Evolutionary conservation across 2,329 filamentous ascomycete genomes (phyloP), one percentile per base, ranked within the genome.

Genomic region (Mollisia scopiformis): DNA sequence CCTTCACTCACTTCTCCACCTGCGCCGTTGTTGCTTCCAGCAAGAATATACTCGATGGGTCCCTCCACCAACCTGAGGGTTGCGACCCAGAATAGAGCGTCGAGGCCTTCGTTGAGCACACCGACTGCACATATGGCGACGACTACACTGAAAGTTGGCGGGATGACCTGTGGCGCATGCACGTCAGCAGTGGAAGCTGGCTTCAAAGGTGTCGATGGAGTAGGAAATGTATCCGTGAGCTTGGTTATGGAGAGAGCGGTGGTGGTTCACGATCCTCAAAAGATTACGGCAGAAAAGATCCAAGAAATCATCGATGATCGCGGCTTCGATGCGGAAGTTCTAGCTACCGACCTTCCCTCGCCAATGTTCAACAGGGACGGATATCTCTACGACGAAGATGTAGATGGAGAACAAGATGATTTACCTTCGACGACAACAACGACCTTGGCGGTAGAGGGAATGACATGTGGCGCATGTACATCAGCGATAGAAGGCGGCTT

Each of bases 191-290:
- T 99, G 69, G 94, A 98, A 82, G 86, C 89, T 62, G 95, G 91
- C 67, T 96, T 99, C 78, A 90, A 92, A 71, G 86, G 85, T 67
- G 84, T 96, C 5, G 82, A 89, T 39, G 94, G 95, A 57, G 88
- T 95, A 10, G 91, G 90, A 65, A 92, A 84, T 69, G 92, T 98
- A 61, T 96, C 93, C 10, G 90, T 99, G 70, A 97, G 92, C 74
- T 80, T 99, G 69, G 90, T 97, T 58, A 96, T 97, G 87, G 93
- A 97, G 76, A 88, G 94, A 62, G 95, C 94, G n/a, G 93, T 98
- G 43, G 82, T 98, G 35, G 89, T 93, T 77, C 95, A 99, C 77
- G 90, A 98, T 75, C 87, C 92, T 1, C 79, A 83, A 58, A 83
- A 85, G 55, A 84, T 98, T 56, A 79, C 91, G 14, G 84, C 92